Percentiles rank a stretch among this genome's conserved stretches.
Conservation (phyloP, 2,329 filamentous ascomycete species). For the Sphaerulina populicola region DNA sequence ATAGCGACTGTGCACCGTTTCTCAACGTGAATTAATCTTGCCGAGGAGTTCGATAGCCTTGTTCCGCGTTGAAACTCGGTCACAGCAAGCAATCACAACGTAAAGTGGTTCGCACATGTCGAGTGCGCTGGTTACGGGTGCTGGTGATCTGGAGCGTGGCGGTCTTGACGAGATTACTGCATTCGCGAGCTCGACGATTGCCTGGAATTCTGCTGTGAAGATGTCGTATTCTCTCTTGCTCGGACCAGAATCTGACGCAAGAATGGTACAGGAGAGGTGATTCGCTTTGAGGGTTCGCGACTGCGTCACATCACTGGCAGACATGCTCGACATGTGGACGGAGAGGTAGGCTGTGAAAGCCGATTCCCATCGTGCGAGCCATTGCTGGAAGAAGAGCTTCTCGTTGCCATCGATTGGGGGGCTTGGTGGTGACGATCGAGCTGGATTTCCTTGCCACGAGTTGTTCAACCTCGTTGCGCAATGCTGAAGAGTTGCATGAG, state of each 20-base stretch:
- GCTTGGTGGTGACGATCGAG: constrained; percentile 15
- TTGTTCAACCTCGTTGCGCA: constrained; percentile 26
- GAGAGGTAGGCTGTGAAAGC: constrained; percentile 28
- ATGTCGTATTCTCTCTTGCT: constrained; percentile 13
- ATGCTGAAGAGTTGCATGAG: constrained; percentile 29
- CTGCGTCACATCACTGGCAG: constrained; percentile 23
- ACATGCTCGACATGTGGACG: constrained; percentile 24
- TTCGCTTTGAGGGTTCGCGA: constrained; percentile 30
- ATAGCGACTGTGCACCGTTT: not conserved
- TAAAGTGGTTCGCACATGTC: constrained; percentile 25
- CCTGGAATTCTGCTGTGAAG: constrained; percentile 26
- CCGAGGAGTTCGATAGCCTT: constrained; percentile 18
- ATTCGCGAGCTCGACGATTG: constrained; percentile 27
- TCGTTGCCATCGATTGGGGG: constrained; percentile 18
- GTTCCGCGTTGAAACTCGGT: constrained; percentile 12
- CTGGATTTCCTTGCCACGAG: constrained; percentile 17
- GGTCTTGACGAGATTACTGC: constrained; percentile 20
- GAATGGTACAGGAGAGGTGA: constrained; percentile 28
- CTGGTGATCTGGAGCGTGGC: constrained; percentile 6
- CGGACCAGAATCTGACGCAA: constrained; percentile 22
- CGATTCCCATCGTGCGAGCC: constrained; percentile 30
- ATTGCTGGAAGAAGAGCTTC: constrained; percentile 21
- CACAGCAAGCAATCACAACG: constrained; percentile 24
- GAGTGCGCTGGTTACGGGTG: constrained; percentile 13
- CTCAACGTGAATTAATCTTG: constrained; percentile 7